Base-by-base conservation (phyloP, 805 yeast species). In the Yarrowia osloensis region DNA sequence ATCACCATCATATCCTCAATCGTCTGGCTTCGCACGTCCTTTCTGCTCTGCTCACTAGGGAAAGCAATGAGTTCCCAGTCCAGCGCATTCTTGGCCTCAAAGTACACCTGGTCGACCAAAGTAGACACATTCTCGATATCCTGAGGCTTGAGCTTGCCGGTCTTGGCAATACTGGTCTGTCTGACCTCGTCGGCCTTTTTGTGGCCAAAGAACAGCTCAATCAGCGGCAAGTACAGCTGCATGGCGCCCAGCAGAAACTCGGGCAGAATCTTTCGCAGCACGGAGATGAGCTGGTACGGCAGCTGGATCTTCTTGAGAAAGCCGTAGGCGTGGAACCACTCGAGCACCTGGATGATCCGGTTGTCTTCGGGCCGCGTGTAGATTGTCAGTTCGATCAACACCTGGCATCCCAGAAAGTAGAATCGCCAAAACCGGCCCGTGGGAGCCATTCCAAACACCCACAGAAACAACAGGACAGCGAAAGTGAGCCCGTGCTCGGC, bases 381-480 rank as follows among this genome's bases (percentile, higher is more conserved):
- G 11, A 75, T 62, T 9, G 40, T 54, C 24, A 70, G n/a, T 66
- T 75, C 77, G 22, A 69, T 33, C 17, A 68, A 40, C 13, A 71
- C 63, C 40, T 69, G 71, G 19, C 67, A 67, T 4, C 67, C 40
- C 26, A 73, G 55, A 9, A 70, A 67, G 29, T 62, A 69, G 66
- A 68, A 70, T 4, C 76, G 68, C 77, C 76, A 74, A 65, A 69
- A 52, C 6, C 67, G 47, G 22, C 71, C 75, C 0, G 57, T 31
- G 17, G 61, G 67, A 22, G 70, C 69, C 29, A 68, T 33, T 15
- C 69, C 69, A 65, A 74, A 63, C 29, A 71, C 24, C 35, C 69
- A 65, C 24, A 74, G 63, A 28, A 69, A 44, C 19, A 65, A 39
- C 33, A 72, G 39, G 8, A 68, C 66, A 11, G 66, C 67, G 11